Conservation (phyloP, 2,329 filamentous ascomycete genomes). For the Xylaria sp. region DNA sequence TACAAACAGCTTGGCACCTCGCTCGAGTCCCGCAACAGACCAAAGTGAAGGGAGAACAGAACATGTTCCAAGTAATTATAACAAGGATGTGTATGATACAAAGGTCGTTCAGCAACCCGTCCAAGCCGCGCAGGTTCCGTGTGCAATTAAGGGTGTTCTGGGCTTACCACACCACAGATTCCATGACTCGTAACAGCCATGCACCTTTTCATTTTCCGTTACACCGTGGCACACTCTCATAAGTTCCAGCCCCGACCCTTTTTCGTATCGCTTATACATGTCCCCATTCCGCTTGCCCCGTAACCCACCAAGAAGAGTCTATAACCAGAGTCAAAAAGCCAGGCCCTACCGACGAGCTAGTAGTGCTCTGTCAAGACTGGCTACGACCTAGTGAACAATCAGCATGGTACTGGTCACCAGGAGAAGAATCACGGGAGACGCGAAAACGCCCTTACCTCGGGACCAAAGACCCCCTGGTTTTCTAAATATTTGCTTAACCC, state of each 20-base stretch:
- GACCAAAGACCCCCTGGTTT: constrained; percentile 62
- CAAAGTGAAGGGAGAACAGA: too few relatives aligned
- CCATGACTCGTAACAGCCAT: constrained; percentile 6
- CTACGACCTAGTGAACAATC: constrained; percentile 37
- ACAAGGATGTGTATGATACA: too few relatives aligned
- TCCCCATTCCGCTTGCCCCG: neutral
- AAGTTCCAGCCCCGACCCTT: neutral
- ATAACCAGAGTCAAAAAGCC: neutral
- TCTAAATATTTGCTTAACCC: constrained; percentile 67
- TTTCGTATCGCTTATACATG: neutral
- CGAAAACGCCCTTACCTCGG: constrained; percentile 43
- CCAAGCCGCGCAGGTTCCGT: neutral
- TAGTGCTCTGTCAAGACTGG: constrained; percentile 43
- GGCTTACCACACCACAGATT: neutral
- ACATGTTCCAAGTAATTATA: too few relatives aligned
- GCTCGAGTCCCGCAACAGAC: too few relatives aligned
- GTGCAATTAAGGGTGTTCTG: neutral
- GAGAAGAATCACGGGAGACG: neutral
- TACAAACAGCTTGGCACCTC: too few relatives aligned
- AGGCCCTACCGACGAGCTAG: constrained; percentile 34
- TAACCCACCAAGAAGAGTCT: constrained; percentile 3
- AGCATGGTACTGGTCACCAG: neutral
- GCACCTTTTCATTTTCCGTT: neutral
- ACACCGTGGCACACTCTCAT: neutral
- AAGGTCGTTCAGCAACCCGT: too few relatives aligned